A percentile compares a stretch with the other conserved stretches of the same genome.
phyloP scores from a whole-genome alignment of 176 grass and related monocot species.

The Rhynchospora tenuis region DNA sequence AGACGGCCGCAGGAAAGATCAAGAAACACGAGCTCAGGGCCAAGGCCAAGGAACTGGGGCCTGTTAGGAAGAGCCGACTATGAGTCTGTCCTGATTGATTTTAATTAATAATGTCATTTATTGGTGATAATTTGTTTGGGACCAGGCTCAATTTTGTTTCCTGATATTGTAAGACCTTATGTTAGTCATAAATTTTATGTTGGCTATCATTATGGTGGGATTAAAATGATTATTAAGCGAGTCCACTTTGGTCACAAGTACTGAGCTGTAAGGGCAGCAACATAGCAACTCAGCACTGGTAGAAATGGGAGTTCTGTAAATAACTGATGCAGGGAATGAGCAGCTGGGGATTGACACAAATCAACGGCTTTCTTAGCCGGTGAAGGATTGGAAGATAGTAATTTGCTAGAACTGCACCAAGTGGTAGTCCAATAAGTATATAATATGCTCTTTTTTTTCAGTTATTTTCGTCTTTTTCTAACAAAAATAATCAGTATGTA shows the following conservation, averaged over 20 bases:
- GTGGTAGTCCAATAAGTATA: no score
- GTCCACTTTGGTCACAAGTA: neutral
- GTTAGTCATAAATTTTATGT: neutral
- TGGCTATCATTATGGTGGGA: neutral
- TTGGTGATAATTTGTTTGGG: constrained; percentile 4
- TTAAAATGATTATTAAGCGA: neutral
- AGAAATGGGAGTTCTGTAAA: neutral
- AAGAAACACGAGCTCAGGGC: constrained; percentile 87
- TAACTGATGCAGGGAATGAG: neutral
- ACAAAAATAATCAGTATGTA: no score
- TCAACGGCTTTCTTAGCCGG: neutral
- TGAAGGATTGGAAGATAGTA: no score
- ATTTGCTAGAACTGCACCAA: no score
- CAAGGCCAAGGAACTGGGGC: constrained; percentile 75
- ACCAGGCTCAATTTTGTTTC: neutral
- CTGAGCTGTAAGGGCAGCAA: neutral
- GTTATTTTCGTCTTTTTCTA: no score
- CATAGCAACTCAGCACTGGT: neutral
- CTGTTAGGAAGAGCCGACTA: constrained; percentile 68
- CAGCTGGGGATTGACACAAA: neutral
- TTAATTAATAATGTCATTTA: neutral
- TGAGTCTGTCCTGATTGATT: constrained; percentile 18
- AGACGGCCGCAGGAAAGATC: constrained; percentile 93
- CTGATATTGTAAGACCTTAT: neutral
- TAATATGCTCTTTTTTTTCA: no score